Percentiles rank a stretch among this genome's conserved stretches.
Evolutionary conservation across 495 filamentous ascomycete species (phyloP).

Genomic region (Diplogelasinospora grovesii): DNA sequence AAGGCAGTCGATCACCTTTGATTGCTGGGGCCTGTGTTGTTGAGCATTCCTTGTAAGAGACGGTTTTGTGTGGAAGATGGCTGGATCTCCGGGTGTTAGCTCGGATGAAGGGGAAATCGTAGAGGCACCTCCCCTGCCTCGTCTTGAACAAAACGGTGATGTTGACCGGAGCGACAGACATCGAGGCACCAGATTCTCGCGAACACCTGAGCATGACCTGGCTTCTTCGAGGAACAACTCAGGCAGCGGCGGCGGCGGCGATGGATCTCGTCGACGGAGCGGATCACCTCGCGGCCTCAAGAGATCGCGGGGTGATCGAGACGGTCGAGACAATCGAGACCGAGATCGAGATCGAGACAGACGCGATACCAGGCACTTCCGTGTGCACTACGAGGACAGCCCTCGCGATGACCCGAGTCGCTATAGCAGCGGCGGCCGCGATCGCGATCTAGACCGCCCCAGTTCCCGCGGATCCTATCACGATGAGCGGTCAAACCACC

Average conservation of each 20-base stretch:
- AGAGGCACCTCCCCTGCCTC: conserved; percentile 57
- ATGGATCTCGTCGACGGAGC: conserved; percentile 34
- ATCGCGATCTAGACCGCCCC: conserved; percentile 60
- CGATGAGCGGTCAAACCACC: conserved; percentile 45
- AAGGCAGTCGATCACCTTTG: too few species aligned
- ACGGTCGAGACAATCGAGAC: too few species aligned
- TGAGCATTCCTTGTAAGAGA: too few species aligned
- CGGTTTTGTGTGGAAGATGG: not conserved
- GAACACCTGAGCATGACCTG: conserved; percentile 65
- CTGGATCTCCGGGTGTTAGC: conserved; percentile 42
- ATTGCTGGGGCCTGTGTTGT: too few species aligned
- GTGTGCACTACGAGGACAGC: conserved; percentile 52
- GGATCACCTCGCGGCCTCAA: conserved; percentile 54
- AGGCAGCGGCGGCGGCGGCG: too few species aligned
- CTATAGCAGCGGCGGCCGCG: too few species aligned
- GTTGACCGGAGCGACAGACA: conserved; percentile 64
- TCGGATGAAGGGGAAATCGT: conserved; percentile 84
- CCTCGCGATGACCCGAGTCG: conserved; percentile 37
- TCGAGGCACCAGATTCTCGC: conserved; percentile 67
- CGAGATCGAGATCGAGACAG: conserved; percentile 26
- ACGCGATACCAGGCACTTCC: conserved; percentile 52
- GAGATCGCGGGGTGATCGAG: conserved; percentile 58
- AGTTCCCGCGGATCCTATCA: conserved; percentile 42
- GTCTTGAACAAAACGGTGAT: conserved; percentile 43
- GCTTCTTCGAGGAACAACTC: conserved; percentile 70